phyloP scores from a whole-genome alignment of 148 eudicot species.

The Arbutus unedo region DNA sequence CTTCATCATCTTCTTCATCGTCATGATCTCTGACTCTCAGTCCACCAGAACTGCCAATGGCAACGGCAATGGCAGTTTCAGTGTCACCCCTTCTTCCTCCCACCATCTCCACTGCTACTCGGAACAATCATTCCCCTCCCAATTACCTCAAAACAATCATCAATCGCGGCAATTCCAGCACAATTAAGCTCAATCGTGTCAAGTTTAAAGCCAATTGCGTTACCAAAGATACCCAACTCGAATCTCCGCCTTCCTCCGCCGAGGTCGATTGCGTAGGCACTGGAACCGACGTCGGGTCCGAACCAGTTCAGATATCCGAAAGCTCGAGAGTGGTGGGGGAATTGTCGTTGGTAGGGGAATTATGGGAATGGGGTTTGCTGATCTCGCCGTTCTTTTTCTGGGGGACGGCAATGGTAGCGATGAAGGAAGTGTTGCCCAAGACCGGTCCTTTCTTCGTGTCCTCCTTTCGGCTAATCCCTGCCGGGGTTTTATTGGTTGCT shows the following conservation, averaged over 20 bases:
- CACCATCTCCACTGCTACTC: not conserved
- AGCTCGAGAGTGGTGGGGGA: not conserved
- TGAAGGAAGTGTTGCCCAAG: constrained; percentile 90
- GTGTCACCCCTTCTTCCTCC: not conserved
- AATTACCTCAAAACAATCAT: not conserved
- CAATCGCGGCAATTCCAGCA: not conserved
- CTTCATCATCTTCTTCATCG: not conserved
- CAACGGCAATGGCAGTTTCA: not conserved
- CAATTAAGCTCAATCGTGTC: not conserved
- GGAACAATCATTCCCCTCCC: too few species aligned
- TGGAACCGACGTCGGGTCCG: not conserved
- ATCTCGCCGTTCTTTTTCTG: constrained; percentile 96
- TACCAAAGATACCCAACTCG: not conserved
- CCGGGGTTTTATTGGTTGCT: constrained; percentile 70
- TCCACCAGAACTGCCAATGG: not conserved
- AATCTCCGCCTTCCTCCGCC: not conserved
- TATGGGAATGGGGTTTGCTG: constrained; percentile 71
- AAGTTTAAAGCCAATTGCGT: not conserved
- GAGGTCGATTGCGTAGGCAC: constrained; percentile 8
- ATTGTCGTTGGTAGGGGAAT: constrained; percentile 18
- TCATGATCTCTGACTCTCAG: not conserved
- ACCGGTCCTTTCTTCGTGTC: constrained; percentile 78
- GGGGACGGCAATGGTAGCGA: constrained; percentile 99
- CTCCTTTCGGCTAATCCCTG: constrained; percentile 73
- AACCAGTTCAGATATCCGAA: not conserved